Evolutionary conservation across 345 rosid species (phyloP).

Genomic region (Salix brachista): DNA sequence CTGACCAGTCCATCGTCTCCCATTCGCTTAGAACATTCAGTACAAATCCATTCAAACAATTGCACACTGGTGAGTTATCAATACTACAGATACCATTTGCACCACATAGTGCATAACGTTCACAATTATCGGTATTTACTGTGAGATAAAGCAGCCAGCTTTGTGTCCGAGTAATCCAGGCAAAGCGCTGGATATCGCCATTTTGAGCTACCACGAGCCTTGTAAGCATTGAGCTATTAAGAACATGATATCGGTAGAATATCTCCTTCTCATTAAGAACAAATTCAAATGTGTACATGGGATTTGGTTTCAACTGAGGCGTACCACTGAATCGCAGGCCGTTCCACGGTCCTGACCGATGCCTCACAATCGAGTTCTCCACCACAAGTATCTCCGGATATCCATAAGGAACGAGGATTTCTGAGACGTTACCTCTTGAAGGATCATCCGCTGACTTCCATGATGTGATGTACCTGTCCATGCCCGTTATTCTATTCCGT

Average conservation of each 20-base stretch:
- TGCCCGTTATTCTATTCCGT: neutral
- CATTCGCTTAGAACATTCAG: neutral
- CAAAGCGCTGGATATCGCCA: neutral
- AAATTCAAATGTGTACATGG: neutral
- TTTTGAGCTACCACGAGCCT: neutral
- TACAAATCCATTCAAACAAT: constrained; percentile 2
- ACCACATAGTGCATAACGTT: neutral
- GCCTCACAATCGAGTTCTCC: constrained; percentile 9
- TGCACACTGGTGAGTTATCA: neutral
- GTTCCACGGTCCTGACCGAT: constrained; percentile 37
- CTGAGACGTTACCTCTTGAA: constrained; percentile 27
- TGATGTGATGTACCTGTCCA: constrained; percentile 19
- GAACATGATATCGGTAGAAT: neutral
- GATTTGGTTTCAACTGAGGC: neutral
- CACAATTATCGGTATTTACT: neutral
- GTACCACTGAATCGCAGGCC: constrained; percentile 21
- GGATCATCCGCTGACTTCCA: constrained; percentile 39
- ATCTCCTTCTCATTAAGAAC: neutral
- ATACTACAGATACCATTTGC: neutral
- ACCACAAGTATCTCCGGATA: constrained; percentile 22
- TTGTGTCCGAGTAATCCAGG: neutral
- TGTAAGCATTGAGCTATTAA: neutral
- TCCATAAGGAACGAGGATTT: constrained; percentile 12
- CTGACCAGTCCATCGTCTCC: neutral
- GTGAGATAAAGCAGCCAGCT: neutral